Conservation (phyloP, 1,139 yeast species). For the Magnusiomyces tetraspermus region DNA sequence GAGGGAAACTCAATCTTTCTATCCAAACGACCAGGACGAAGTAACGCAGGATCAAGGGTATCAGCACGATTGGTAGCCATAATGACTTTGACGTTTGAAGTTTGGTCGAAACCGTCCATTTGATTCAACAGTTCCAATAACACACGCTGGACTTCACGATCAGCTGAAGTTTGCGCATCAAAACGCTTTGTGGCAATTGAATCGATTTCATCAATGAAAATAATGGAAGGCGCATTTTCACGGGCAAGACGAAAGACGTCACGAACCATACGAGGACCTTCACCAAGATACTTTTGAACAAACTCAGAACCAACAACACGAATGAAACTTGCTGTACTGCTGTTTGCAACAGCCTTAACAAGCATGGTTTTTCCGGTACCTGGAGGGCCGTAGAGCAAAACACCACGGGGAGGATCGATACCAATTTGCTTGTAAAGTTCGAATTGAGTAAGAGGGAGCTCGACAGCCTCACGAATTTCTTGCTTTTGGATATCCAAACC, state of each 20-base stretch:
- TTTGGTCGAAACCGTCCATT: conserved; percentile 98
- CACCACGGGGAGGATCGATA: conserved; percentile 98
- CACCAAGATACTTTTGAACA: conserved; percentile 96
- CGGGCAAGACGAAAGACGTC: conserved; percentile 96
- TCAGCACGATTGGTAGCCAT: conserved; percentile 99
- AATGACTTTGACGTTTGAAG: conserved; percentile 89
- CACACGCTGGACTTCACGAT: conserved; percentile 97
- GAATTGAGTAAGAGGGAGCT: conserved; percentile 90
- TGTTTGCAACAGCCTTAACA: conserved; percentile 97
- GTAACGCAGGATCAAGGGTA: conserved; percentile 92
- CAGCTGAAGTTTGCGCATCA: conserved; percentile 99
- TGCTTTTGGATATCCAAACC: conserved; percentile 99
- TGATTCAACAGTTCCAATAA: conserved; percentile 91
- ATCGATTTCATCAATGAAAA: conserved; percentile 96
- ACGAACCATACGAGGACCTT: conserved; percentile 99
- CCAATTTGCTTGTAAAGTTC: conserved; percentile 96
- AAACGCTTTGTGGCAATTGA: conserved; percentile 98
- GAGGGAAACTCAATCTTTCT: conserved; percentile 97
- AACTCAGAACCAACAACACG: conserved; percentile 97
- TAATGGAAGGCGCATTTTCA: conserved; percentile 93
- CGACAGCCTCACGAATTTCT: conserved; percentile 97
- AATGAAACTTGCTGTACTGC: conserved; percentile 89
- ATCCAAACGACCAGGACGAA: conserved; percentile 97
- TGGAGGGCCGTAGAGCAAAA: conserved; percentile 93
- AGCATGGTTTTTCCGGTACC: conserved; percentile 99